Evolutionary conservation across 768 basidiomycete species (phyloP).

Genomic region (Boletellus sp.): DNA sequence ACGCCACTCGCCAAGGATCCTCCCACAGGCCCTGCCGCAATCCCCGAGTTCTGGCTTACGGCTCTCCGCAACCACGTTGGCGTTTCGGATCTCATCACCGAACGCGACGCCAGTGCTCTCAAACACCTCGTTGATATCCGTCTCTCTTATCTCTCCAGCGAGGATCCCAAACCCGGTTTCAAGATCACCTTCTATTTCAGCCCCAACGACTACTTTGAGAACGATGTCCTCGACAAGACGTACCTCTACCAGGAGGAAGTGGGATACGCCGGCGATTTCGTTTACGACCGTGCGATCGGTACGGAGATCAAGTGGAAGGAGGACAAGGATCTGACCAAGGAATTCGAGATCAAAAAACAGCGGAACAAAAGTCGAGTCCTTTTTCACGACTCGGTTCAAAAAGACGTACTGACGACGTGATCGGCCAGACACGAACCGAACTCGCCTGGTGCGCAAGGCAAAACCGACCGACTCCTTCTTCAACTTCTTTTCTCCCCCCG

Average conservation of each 20-base stretch:
- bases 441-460: constrained; percentile 79
- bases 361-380: constrained; percentile 84
- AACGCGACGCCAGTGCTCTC: constrained; percentile 85
- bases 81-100: constrained; percentile 85
- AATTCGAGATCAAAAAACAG: constrained; percentile 98
- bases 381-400: background rate
- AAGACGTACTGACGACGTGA: constrained; percentile 1
- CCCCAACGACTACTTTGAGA: constrained; percentile 85
- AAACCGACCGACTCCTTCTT: constrained; percentile 95
- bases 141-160: constrained; percentile 67
- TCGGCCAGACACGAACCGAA: constrained; percentile 72
- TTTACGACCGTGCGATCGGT: constrained; percentile 92
- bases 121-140: constrained; percentile 78
- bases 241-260: constrained; percentile 92
- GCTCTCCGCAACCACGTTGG: constrained; percentile 89
- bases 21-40: constrained; percentile 40
- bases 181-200: constrained; percentile 81
- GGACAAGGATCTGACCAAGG: constrained; percentile 96
- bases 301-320: constrained; percentile 96
- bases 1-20: constrained; percentile 54
- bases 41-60: constrained; percentile 98
- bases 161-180: constrained; percentile 82
- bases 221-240: constrained; percentile 82
- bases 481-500: constrained; percentile 92
- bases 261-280: constrained; percentile 94